Percentiles rank a stretch among this genome's conserved stretches.
Conservation (phyloP, 495 filamentous ascomycete genomes). For the Diplogelasinospora grovesii region DNA sequence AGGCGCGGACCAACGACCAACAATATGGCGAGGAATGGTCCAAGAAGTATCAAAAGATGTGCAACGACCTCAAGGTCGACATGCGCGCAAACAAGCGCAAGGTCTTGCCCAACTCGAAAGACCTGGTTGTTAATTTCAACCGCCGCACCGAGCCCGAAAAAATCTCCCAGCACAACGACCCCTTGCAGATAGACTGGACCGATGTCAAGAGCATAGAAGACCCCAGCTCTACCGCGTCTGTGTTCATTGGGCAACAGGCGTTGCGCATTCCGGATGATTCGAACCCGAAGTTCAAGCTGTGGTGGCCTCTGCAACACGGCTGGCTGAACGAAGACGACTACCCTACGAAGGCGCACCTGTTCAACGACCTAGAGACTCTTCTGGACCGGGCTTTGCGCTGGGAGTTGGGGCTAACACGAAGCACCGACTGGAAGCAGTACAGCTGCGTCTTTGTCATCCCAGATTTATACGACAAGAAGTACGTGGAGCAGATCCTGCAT, state of each 20-base stretch:
- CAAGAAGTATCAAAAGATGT: constrained; percentile 74
- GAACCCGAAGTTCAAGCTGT: constrained; percentile 81
- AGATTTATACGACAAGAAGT: constrained; percentile 89
- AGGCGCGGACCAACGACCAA: constrained; percentile 61
- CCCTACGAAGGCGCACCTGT: constrained; percentile 61
- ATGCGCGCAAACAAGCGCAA: constrained; percentile 91
- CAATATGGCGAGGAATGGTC: constrained; percentile 83
- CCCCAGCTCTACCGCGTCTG: constrained; percentile 50
- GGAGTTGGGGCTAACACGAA: constrained; percentile 70
- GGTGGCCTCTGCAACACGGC: constrained; percentile 83
- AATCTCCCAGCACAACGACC: constrained; percentile 91
- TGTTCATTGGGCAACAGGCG: constrained; percentile 75
- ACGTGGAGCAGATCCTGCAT: constrained; percentile 76
- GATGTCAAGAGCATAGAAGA: constrained; percentile 57
- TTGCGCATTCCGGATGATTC: constrained; percentile 83
- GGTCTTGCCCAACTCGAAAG: constrained; percentile 91
- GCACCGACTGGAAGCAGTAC: constrained; percentile 80
- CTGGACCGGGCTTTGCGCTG: constrained; percentile 77
- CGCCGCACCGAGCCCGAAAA: constrained; percentile 69
- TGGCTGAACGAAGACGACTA: constrained; percentile 91
- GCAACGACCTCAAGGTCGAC: constrained; percentile 73
- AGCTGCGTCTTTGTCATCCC: constrained; percentile 93
- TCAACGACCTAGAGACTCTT: constrained; percentile 78
- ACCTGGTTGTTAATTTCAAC: constrained; percentile 89
- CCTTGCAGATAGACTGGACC: constrained; percentile 90